Base-by-base conservation (phyloP, 371 early-diverging fungal species). In the Apophysomyces sp. region DNA sequence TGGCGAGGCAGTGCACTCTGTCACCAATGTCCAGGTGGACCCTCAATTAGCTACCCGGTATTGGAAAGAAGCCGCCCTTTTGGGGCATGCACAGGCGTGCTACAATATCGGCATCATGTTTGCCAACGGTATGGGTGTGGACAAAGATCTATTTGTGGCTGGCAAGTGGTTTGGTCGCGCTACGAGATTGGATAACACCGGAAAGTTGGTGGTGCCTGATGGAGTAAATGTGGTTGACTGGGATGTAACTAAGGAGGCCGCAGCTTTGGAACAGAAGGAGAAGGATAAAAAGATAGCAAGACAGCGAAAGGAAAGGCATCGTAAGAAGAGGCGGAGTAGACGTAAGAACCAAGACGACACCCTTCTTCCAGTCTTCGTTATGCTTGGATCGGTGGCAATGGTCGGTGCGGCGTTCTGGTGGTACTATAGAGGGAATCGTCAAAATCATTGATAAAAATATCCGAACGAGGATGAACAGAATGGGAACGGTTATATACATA, bases 111-210 rank as follows among this genome's bases (percentile, higher is more conserved):
- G 75, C 53, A 78, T 81, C 37, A 63, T 78, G 57, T 74, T 68
- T 55, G 75, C 75, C 2, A 81, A 81, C 53, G 77, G 77, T 12
- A 74, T 78, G 71, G 78, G 81, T 29, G 72, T 81, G 3, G 67
- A 68, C 1, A 49, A 61, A 24, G 77, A 81, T 60, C 24, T 74
- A 9, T 76, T 63, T 57, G 32, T 65, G 26, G 81, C 81, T 11
- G 78, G 78, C 18, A 74, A 74, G 61, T 81, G 78, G 78, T 81
- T 81, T 61, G 73, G 75, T n/a, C 73, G 81, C 57, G 81, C 81
- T 15, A 55, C 67, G n/a, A 78, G 76, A 32, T 57, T 81, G 29
- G 81, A 81, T 57, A 65, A 64, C 2, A 73, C 77, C 11, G 73
- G 72, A 15, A 76, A 69, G 9, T 59, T 81, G 16, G 67, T 67